Conservation (phyloP, 352 stramenopile genomes). For the Globisporangium canariense region DNA sequence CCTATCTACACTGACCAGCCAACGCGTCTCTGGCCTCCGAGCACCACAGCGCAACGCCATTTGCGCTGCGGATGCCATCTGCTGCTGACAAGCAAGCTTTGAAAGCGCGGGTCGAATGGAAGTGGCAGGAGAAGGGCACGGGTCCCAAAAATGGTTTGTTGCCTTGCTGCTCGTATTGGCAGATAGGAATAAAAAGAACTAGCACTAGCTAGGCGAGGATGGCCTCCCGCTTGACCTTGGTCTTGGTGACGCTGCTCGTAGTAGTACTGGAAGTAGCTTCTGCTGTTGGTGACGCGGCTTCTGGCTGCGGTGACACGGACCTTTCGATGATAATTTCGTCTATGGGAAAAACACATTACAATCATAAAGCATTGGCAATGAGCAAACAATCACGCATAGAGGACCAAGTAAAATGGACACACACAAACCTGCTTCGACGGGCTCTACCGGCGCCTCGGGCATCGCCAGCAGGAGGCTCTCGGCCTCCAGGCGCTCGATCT, state of each 20-base stretch:
- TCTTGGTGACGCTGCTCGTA: conserved; percentile 2
- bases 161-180: background rate
- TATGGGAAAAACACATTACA: background rate
- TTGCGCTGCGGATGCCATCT: too few relatives aligned
- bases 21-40: too few relatives aligned
- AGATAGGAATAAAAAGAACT: background rate
- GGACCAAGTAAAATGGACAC: background rate
- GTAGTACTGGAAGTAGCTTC: background rate
- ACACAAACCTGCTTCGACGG: conserved; percentile 39
- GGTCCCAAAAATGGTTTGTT: background rate
- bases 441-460: conserved; percentile 49
- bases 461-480: conserved; percentile 46
- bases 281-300: background rate
- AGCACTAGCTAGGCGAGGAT: conserved; percentile 15
- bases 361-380: background rate
- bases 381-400: background rate
- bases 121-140: background rate
- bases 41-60: too few relatives aligned
- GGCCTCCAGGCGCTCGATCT: conserved; percentile 78
- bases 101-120: background rate
- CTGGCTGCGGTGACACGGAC: background rate
- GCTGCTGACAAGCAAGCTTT: too few relatives aligned
- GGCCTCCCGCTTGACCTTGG: conserved; percentile 13
- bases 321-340: background rate
- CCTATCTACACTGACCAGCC: too few relatives aligned